phyloP scores from a whole-genome alignment of 139 green algal species.

The Auxenochlorella protothecoides region DNA sequence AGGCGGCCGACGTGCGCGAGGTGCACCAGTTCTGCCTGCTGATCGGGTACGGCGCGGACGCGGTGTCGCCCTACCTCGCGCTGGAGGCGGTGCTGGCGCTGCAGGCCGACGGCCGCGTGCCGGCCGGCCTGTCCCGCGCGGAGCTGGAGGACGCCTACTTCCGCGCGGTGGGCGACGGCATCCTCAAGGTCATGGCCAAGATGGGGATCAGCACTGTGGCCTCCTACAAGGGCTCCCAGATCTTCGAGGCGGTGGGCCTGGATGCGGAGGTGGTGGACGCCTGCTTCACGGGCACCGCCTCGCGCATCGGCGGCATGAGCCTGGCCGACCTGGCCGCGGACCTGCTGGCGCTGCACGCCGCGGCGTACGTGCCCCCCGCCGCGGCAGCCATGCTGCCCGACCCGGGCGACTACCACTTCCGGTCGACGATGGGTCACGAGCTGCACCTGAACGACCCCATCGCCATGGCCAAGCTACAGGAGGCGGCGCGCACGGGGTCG shows the following conservation, averaged over 20 bases:
- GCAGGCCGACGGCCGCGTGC: conserved; percentile 61
- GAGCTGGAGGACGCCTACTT: conserved; percentile 83
- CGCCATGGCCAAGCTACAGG: conserved; percentile 93
- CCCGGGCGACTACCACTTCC: conserved; percentile 96
- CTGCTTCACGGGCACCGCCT: conserved; percentile 72
- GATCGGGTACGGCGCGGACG: conserved; percentile 91
- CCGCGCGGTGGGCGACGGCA: conserved; percentile 85
- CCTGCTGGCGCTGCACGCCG: conserved; percentile 76
- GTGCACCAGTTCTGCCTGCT: conserved; percentile 87
- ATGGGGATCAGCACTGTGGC: conserved; percentile 98
- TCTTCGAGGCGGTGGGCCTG: conserved; percentile 98
- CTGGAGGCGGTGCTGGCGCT: conserved; percentile 93
- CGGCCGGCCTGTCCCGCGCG: conserved; percentile 79
- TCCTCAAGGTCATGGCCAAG: conserved; percentile 99
- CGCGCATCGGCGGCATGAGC: conserved; percentile 90
- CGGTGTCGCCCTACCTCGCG: conserved; percentile 93
- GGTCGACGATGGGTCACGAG: conserved; percentile 67
- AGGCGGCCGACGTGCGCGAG: conserved; percentile 80
- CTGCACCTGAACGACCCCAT: conserved; percentile 99
- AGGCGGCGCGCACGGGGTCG: conserved; percentile 28
- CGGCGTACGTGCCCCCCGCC: conserved; percentile 54
- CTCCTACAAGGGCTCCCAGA: conserved; percentile 88
- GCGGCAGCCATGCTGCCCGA: conserved; percentile 81
- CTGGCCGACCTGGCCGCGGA: conserved; percentile 86
- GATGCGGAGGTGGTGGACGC: conserved; percentile 79